Percentiles rank a stretch among this genome's conserved stretches.
These are phyloP conservation scores for Russula earlei DNA, from an alignment of 768 basidiomycete genomes.

Conservation along the genomic window DNA sequence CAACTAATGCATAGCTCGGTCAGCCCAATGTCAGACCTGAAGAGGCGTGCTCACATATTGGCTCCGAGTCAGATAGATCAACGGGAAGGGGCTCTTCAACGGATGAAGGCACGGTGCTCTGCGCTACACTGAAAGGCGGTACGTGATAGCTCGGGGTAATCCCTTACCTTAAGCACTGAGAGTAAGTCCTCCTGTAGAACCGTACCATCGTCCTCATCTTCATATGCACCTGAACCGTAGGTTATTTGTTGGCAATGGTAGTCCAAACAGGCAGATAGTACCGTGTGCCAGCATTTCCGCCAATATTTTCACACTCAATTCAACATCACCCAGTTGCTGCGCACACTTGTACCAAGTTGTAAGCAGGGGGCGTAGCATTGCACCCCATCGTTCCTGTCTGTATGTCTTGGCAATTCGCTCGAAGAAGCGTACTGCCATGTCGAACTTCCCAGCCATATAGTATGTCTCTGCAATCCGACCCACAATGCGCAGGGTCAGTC, in stretches of 20 bases:
- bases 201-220: conserved; percentile 37
- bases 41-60: conserved; percentile 43
- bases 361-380: conserved; percentile 66
- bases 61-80: conserved; percentile 52
- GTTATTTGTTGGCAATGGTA: not conserved
- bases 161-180: conserved; percentile 57
- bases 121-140: not conserved
- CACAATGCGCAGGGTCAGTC: conserved; percentile 85
- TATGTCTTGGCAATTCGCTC: conserved; percentile 88
- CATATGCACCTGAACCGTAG: conserved; percentile 26
- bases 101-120: conserved; percentile 65
- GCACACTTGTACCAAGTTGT: conserved; percentile 78
- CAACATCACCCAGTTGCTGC: conserved; percentile 66
- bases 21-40: conserved; percentile 8
- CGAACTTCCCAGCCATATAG: conserved; percentile 67
- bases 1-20: conserved; percentile 38
- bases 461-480: conserved; percentile 86
- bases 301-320: conserved; percentile 63
- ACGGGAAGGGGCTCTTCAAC: conserved; percentile 49
- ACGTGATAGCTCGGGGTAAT: not conserved
- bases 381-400: conserved; percentile 72
- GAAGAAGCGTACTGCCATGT: conserved; percentile 86
- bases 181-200: conserved; percentile 60
- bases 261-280: conserved; percentile 25
- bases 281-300: conserved; percentile 79